These are phyloP conservation scores for Yamadazyma blattariae DNA, from an alignment of 1,139 yeast species.

Conservation along the genomic window DNA sequence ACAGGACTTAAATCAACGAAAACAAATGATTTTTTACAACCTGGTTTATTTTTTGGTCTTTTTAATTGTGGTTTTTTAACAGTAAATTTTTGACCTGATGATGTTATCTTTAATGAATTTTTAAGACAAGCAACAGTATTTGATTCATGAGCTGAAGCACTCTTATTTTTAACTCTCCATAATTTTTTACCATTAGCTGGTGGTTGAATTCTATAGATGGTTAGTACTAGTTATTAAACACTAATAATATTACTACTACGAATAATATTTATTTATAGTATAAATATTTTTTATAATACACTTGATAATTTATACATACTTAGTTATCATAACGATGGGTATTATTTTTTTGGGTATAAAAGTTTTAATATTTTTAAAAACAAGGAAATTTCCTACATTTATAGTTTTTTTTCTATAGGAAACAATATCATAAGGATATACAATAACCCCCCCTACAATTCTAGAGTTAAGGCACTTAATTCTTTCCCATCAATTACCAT, in stretches of 20 bases:
- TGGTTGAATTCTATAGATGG: constrained; percentile 27
- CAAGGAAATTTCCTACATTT: no score
- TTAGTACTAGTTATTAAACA: no score
- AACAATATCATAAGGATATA: no score
- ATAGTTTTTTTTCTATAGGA: no score
- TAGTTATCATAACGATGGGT: not conserved
- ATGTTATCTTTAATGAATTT: constrained; percentile 43
- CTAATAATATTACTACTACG: no score
- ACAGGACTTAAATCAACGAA: constrained; percentile 55
- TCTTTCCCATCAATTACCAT: no score
- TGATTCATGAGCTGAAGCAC: constrained; percentile 18
- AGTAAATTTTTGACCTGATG: constrained; percentile 30
- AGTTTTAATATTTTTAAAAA: no score
- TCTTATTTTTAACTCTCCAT: constrained; percentile 35
- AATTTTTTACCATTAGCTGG: constrained; percentile 49
- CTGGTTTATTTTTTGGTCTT: constrained; percentile 52
- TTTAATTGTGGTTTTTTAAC: constrained; percentile 46
- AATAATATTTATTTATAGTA: no score
- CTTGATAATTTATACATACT: not conserved
- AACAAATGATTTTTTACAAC: constrained; percentile 51
- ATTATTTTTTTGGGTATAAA: not conserved
- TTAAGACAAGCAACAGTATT: constrained; percentile 38
- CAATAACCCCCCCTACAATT: no score
- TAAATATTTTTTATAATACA: no score
- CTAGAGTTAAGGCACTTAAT: no score